Base-by-base conservation (phyloP, 1,284 basidiomycete species). In the Violaceomyces palustris region DNA sequence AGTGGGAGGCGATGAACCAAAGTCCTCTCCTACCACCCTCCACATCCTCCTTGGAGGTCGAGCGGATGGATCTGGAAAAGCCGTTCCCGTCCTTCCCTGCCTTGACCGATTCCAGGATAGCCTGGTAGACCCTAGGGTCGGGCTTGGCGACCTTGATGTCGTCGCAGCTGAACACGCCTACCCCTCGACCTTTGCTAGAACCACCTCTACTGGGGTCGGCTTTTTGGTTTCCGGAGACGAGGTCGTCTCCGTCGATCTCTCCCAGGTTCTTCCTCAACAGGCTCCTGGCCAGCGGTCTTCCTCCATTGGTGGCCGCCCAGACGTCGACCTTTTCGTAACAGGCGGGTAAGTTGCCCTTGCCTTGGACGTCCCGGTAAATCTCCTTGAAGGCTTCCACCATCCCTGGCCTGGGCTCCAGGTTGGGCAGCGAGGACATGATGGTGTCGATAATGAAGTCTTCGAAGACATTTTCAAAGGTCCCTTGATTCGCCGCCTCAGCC, bases 1-100 rank as follows among this genome's bases (percentile, higher is more conserved):
- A 59, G 34, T 68, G 65, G n/a, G 50, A 55, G 10, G 65, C 65
- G 23, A 68, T 61, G 38, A 68, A 68, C 61, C 61, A 66, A 25
- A 58, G 42, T 0, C 56, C 56, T n/a, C n/a, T n/a, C n/a, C n/a
- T n/a, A n/a, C n/a, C n/a, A n/a, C n/a, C n/a, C n/a, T n/a, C n/a
- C 26, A 47, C 50, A 15, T 53, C 52, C 33, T 58, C 46, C 19
- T 50, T 52, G 18, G 3, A 47, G 19, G n/a, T 58, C 55, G 24
- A 53, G 14, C 4, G 50, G 40, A 24, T 52, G 24, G 12, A 41
- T 45, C 14, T 42, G 29, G 29, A 50, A 53, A 17, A 50, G 50
- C 11, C 48, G 42, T 9, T 10, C 27, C 27, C 27, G 9, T 9
- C 10, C 10, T n/a, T n/a, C 10, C 10, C 9, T 6, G 9, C 15